These are phyloP conservation scores for Erysimum cheiri DNA, from an alignment of 441 rosid genomes.

Conservation along the genomic window DNA sequence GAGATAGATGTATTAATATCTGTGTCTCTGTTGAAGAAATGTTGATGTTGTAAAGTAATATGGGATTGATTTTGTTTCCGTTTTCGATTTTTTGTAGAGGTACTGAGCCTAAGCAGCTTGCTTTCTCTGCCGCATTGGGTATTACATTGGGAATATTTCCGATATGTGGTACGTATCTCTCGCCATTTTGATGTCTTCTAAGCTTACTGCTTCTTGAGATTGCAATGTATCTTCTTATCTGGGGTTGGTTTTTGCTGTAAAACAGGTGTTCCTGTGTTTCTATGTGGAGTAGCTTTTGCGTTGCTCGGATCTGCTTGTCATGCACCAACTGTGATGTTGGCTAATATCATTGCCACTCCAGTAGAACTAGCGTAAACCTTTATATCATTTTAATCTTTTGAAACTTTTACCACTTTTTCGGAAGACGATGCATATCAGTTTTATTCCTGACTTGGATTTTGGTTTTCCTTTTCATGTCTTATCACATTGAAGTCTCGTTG, in stretches of 20 bases:
- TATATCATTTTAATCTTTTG: not conserved
- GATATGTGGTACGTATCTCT: slow-evolving; percentile 65
- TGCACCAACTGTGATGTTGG: slow-evolving; percentile 87
- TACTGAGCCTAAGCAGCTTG: slow-evolving; percentile 87
- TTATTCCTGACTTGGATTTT: slow-evolving; percentile 31
- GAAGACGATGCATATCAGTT: not conserved
- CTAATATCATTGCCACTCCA: slow-evolving; percentile 88
- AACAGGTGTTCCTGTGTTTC: slow-evolving; percentile 84
- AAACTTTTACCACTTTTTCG: not conserved
- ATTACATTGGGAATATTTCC: slow-evolving; percentile 85
- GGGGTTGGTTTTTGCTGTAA: not conserved
- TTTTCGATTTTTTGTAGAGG: slow-evolving; percentile 54
- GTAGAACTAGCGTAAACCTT: slow-evolving; percentile 65
- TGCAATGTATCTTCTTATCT: slow-evolving; percentile 24
- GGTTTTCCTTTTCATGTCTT: slow-evolving; percentile 37
- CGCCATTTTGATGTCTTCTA: not conserved
- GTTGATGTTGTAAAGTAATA: slow-evolving; percentile 5
- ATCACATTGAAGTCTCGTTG: slow-evolving; percentile 62
- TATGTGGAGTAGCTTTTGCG: slow-evolving; percentile 86
- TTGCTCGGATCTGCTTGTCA: slow-evolving; percentile 74
- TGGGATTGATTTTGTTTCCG: slow-evolving; percentile 14
- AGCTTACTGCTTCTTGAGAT: slow-evolving; percentile 29
- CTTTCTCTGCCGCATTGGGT: slow-evolving; percentile 88
- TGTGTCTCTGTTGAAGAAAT: not conserved
- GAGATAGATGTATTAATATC: not conserved